Base-by-base conservation (phyloP, 1,284 basidiomycete genomes). In the Tremellales sp. region DNA sequence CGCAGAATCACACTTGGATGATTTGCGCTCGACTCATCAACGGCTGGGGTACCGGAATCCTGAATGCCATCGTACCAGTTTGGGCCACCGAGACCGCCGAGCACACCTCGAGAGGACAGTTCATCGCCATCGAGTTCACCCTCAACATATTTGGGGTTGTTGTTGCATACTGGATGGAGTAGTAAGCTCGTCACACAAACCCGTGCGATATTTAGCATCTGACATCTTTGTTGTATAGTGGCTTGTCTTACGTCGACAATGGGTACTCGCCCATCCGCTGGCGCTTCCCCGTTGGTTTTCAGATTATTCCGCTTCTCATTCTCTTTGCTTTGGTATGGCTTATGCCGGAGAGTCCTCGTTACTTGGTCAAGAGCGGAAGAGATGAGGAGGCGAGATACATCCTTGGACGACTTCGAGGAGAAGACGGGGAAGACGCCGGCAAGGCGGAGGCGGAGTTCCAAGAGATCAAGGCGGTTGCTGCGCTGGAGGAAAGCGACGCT, bases 351-450 rank as follows among this genome's bases (percentile, higher is more conserved):
- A 40, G 32, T 29, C 8, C 13, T 18, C 28, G 18, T 24, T 22
- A 28, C 19, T 18, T 31, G 87, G 85, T 85, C 76, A 83, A 42
- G n/a, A n/a, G n/a, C n/a, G n/a, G 76, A n/a, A n/a, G n/a, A n/a
- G n/a, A n/a, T n/a, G n/a, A n/a, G n/a, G n/a, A n/a, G n/a, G n/a
- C n/a, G n/a, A n/a, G n/a, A n/a, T n/a, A n/a, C n/a, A n/a, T n/a
- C n/a, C n/a, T n/a, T n/a, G 41, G 29, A 8, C 25, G 42, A 39
- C 47, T 49, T 16, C 47, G 47, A 39, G 47, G 36, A 4, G 36
- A 35, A 9, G 16, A 16, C 7, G 47, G 47, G 1, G 16, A n/a
- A 2, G 47, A 49, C 18, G 27, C 13, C 12, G 12, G 25, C 7
- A 24, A 28, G 13, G 49, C 49, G 25, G 45, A 51, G 22, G 40